These are phyloP conservation scores for Lithospermum erythrorhizon DNA, from an alignment of 257 asterid species.

Conservation along the genomic window DNA sequence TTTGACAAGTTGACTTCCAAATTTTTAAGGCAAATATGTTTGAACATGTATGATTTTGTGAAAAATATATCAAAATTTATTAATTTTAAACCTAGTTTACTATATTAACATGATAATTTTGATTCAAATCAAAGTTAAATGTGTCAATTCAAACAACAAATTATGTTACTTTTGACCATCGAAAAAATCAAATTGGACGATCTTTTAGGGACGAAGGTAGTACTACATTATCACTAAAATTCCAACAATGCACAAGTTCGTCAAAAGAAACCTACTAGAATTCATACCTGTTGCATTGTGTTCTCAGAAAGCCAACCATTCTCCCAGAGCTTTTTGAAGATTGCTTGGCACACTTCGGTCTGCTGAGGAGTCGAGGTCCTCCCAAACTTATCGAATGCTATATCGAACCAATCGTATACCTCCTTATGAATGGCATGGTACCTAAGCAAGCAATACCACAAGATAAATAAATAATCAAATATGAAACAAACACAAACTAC, in stretches of 20 bases:
- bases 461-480: slow-evolving; percentile 1
- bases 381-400: slow-evolving; percentile 84
- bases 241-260: background rate
- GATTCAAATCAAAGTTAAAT: background rate
- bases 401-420: slow-evolving; percentile 75
- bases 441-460: slow-evolving; percentile 26
- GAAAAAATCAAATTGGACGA: no score
- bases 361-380: slow-evolving; percentile 88
- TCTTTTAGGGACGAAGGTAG: background rate
- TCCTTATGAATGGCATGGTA: slow-evolving; percentile 73
- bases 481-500: background rate
- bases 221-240: background rate
- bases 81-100: no score
- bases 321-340: slow-evolving; percentile 61
- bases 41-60: no score
- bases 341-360: slow-evolving; percentile 77
- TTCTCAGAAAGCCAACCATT: slow-evolving; percentile 73
- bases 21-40: no score
- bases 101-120: no score
- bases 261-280: background rate
- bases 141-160: no score
- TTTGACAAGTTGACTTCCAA: no score
- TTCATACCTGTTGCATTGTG: slow-evolving; percentile 67
- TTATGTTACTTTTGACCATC: no score
- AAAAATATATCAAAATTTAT: no score